Evolutionary conservation across 495 filamentous ascomycete genomes (phyloP).

Genomic region (Podospora pseudoanserina): DNA sequence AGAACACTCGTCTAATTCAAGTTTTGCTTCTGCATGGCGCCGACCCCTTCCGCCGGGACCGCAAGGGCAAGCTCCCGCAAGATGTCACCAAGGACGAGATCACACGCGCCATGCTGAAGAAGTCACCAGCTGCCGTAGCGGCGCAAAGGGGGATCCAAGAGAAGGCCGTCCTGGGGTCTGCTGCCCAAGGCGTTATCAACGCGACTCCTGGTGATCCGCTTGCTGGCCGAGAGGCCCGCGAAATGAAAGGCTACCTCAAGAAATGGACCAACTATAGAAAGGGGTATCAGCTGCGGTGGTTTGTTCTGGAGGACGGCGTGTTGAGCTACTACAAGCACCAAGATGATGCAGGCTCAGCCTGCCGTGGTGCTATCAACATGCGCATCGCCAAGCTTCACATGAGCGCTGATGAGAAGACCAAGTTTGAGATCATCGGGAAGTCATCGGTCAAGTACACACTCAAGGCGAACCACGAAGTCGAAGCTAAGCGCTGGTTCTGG

Average conservation of each 20-base stretch:
- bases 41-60: constrained; percentile 94
- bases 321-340: constrained; percentile 99
- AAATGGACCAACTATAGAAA: constrained; percentile 99
- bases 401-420: constrained; percentile 94
- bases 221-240: constrained; percentile 78
- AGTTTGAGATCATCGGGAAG: constrained; percentile 95
- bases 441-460: constrained; percentile 98
- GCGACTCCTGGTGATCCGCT: constrained; percentile 60
- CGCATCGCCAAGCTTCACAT: constrained; percentile 89
- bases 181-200: constrained; percentile 54
- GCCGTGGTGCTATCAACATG: constrained; percentile 98
- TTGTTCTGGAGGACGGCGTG: constrained; percentile 95
- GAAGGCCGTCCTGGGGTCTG: constrained; percentile 81
- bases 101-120: constrained; percentile 81
- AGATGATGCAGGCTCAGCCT: constrained; percentile 88
- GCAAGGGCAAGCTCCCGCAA: constrained; percentile 91
- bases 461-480: constrained; percentile 92
- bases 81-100: constrained; percentile 96
- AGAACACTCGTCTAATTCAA: constrained; percentile 79
- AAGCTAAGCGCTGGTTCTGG: constrained; percentile 96
- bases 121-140: constrained; percentile 87
- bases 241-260: constrained; percentile 98
- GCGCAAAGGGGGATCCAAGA: constrained; percentile 96
- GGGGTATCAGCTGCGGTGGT: constrained; percentile 95
- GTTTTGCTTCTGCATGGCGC: constrained; percentile 89